Evolutionary conservation across 1,284 basidiomycete species (phyloP).

Genomic region (Heterobasidion parviporum): DNA sequence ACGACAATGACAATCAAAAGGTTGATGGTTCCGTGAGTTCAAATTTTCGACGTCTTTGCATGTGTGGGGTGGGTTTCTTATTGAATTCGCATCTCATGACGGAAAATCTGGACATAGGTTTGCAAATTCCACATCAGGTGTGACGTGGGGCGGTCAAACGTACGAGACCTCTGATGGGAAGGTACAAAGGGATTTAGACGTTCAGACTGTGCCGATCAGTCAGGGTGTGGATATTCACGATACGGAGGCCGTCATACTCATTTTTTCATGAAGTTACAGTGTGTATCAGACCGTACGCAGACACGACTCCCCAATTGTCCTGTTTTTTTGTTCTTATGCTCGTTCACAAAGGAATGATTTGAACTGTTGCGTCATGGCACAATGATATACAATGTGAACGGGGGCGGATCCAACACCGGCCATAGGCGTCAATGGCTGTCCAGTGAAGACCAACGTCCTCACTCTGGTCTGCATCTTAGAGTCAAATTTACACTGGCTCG

Average conservation of each 20-base stretch:
- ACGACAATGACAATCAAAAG: slow-evolving; percentile 32
- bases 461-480: no score
- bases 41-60: neutral
- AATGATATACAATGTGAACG: no score
- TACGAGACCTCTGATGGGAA: slow-evolving; percentile 49
- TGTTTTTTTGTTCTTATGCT: no score
- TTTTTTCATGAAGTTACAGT: slow-evolving; percentile 16
- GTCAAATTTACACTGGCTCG: slow-evolving; percentile 16
- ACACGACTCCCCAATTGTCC: no score
- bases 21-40: slow-evolving; percentile 33
- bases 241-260: slow-evolving; percentile 44
- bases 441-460: no score
- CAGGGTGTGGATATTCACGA: slow-evolving; percentile 43
- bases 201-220: slow-evolving; percentile 27
- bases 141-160: slow-evolving; percentile 59
- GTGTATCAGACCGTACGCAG: neutral
- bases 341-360: no score
- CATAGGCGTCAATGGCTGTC: no score
- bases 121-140: slow-evolving; percentile 44
- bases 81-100: no score
- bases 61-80: no score
- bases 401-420: no score
- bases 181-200: slow-evolving; percentile 29
- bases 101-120: slow-evolving; percentile 22
- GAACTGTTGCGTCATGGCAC: no score